Evolutionary conservation across 805 yeast genomes (phyloP), one percentile per base, ranked within the genome.

Genomic region (Yamadazyma sp.): DNA sequence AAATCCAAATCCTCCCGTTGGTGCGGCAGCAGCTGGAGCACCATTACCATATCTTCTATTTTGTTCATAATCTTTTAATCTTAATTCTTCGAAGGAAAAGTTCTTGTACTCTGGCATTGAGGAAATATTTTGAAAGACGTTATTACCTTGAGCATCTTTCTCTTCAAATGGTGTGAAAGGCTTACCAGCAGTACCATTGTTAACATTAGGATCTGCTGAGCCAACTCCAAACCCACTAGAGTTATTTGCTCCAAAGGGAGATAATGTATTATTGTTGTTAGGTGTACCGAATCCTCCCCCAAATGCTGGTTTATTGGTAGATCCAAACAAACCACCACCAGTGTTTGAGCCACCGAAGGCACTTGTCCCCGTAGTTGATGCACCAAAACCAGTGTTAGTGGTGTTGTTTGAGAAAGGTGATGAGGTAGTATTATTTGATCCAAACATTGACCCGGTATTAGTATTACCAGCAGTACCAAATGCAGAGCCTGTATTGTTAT

Each of bases 41-140:
- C 51, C 52, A 42, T 65, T 76, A 11, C 86, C 89, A 43, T 45
- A 77, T 41, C 77, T 72, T 52, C 93, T 72, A 36, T 76, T 77
- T 44, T 79, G 84, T 48, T 78, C 77, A 56, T 93, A 93, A 62
- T 93, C 99, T 57, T 83, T 91, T 48, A 75, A 66, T 54, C 99
- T 76, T 58, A 93, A 74, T 56, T 93, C 98, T 58, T 88, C 97
- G 52, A 80, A 75, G 0, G 96, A 85, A 49, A 60, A 85, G 48
- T 80, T 79, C 48, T 73, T 74, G 55, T 91, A 93, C 58, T 87
- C 95, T 4, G 95, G 95, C 97, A 93, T 89, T 29, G 86, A 75
- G 8, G 85, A 68, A 42, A 93, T 82, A 48, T 78, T 78, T 58
- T 91, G 86, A 61, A 69, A 89, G 32, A 70, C 61, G 35, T 48